Base-by-base conservation (phyloP, 495 filamentous ascomycete species). In the Podospora conica region DNA sequence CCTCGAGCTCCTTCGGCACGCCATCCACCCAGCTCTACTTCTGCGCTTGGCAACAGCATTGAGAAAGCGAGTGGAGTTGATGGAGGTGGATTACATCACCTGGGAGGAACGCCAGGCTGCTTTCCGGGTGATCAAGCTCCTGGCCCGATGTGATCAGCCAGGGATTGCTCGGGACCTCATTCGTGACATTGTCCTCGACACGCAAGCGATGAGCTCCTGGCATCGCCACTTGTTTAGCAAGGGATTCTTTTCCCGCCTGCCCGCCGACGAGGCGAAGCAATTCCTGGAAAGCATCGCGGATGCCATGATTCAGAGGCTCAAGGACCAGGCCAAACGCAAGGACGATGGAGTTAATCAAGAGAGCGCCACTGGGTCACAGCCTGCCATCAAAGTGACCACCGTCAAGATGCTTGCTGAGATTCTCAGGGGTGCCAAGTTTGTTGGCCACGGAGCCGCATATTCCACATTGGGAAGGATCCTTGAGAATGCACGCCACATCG, bases 351-450 rank as follows among this genome's bases (percentile, higher is more conserved):
- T 18, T 12, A 11, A 22, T 4, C 9, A 12, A 18, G 28, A 61
- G 40, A 27, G 28, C 31, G 70, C 11, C 20, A n/a, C 23, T 8
- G 55, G 21, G 54, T 33, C 28, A 27, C n/a, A 63, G 63, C 62
- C 65, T 33, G 22, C 59, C 63, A 62, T 82, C 55, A 78, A 77
- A 63, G 66, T 80, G 29, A 77, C 76, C 2, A 80, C 77, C 0
- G 72, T 81, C 55, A 78, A 79, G 60, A 77, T 78, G 69, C 66
- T 79, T 6, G 74, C 77, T 0, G 73, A 79, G 64, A 66, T 78
- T 0, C 68, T 81, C 10, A 65, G 72, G n/a, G 67, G 74, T 15
- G 67, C 74, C 5, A 66, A 70, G 6, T 78, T 74, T 58, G 68
- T 79, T 15, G 70, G 75, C 10, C 60, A 67, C 27, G 24, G 70